phyloP scores from a whole-genome alignment of 2,329 filamentous ascomycete genomes.

The Pseudopyrenochaeta lycopersici region DNA sequence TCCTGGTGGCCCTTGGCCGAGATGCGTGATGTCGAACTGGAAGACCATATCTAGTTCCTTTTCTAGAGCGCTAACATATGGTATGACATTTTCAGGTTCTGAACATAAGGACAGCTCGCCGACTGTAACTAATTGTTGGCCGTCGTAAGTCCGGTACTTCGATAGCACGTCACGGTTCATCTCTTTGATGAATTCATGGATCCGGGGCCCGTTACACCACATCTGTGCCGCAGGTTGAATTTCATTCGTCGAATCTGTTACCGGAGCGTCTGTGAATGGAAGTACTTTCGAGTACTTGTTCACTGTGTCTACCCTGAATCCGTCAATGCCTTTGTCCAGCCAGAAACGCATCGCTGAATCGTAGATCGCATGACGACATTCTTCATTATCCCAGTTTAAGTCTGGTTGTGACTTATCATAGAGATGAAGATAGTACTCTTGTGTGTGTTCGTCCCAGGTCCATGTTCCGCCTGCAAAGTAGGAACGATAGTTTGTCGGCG shows the following conservation, averaged over 20 bases:
- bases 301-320: constrained; percentile 60
- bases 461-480: constrained; percentile 51
- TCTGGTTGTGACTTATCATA: constrained; percentile 59
- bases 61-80: constrained; percentile 51
- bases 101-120: constrained; percentile 65
- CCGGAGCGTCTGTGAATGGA: constrained; percentile 53
- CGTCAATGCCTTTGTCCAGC: constrained; percentile 57
- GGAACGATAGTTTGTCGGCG: constrained; percentile 65
- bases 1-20: constrained; percentile 47
- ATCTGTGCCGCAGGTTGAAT: constrained; percentile 60
- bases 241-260: constrained; percentile 51
- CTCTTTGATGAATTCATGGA: constrained; percentile 66
- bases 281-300: constrained; percentile 59
- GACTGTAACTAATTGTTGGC: constrained; percentile 58
- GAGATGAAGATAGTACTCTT: constrained; percentile 58
- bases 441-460: constrained; percentile 58
- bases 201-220: constrained; percentile 66
- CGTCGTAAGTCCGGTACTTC: constrained; percentile 60
- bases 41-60: constrained; percentile 60
- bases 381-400: constrained; percentile 59
- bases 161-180: constrained; percentile 62
- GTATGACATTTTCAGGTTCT: constrained; percentile 53
- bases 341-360: constrained; percentile 57
- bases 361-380: constrained; percentile 56
- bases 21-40: constrained; percentile 55